phyloP scores from a whole-genome alignment of 2,329 filamentous ascomycete genomes.

The Thermomyces lanuginosus region DNA sequence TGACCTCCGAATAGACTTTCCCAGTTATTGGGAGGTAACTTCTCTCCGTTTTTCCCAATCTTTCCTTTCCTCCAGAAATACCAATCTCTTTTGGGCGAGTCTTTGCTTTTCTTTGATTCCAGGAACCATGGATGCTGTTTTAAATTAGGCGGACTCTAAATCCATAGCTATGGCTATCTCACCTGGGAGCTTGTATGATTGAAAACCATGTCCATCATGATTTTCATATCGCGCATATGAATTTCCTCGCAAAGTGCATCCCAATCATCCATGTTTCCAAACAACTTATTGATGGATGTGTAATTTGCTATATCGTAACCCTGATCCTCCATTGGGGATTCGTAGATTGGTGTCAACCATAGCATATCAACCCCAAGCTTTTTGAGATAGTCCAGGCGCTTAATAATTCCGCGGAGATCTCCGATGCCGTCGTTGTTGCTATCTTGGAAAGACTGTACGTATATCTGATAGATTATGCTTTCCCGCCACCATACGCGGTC shows the following conservation, averaged over 20 bases:
- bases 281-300: constrained; percentile 22
- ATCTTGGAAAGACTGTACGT: constrained; percentile 46
- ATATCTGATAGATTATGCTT: constrained; percentile 44
- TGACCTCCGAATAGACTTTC: constrained; percentile 39
- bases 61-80: constrained; percentile 38
- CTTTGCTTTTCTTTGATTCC: constrained; percentile 35
- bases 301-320: constrained; percentile 26
- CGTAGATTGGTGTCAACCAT: constrained; percentile 26
- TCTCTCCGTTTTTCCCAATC: constrained; percentile 35
- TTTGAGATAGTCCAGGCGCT: constrained; percentile 39
- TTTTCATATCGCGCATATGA: constrained; percentile 17
- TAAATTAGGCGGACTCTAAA: no score
- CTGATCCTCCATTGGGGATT: constrained; percentile 32
- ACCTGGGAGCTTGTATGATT: constrained; percentile 63
- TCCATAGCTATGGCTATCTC: no score
- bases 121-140: no score
- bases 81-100: constrained; percentile 39
- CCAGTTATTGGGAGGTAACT: constrained; percentile 57
- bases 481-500: constrained; percentile 42
- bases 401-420: constrained; percentile 43
- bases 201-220: constrained; percentile 56
- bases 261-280: constrained; percentile 25
- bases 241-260: constrained; percentile 20
- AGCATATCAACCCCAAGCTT: constrained; percentile 28
- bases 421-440: constrained; percentile 40